phyloP scores from a whole-genome alignment of 306 rosid species.

The Quercus robur region DNA sequence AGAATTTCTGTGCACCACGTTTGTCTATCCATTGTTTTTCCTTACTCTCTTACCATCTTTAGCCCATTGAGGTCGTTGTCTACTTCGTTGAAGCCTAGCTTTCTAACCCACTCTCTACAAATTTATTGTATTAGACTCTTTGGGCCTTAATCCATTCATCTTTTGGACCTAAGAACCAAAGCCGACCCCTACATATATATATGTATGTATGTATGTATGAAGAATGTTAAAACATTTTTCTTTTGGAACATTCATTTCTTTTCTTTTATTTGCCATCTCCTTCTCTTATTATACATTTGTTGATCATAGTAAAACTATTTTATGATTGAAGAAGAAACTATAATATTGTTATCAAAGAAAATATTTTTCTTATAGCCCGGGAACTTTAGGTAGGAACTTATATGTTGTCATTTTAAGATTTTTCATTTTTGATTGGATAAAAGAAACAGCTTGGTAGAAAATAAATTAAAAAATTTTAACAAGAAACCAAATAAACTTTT shows the following conservation, averaged over 20 bases:
- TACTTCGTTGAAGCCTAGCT: no score
- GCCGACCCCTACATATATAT: no score
- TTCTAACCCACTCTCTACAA: no score
- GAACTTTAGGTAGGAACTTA: not conserved
- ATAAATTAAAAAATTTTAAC: slow-evolving; percentile 19
- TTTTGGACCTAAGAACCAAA: no score
- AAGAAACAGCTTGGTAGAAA: not conserved
- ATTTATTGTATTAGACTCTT: no score
- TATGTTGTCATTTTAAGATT: slow-evolving; percentile 2
- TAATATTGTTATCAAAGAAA: not conserved
- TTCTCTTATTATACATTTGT: not conserved
- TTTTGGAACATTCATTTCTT: not conserved
- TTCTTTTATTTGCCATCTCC: not conserved
- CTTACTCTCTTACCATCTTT: no score
- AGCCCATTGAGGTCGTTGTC: no score
- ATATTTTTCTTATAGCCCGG: not conserved
- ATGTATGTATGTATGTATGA: no score
- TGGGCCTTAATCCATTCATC: no score
- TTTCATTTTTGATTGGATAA: not conserved
- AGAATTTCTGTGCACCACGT: no score
- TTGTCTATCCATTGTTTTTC: no score
- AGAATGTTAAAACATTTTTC: not conserved
- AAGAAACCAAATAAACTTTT: slow-evolving; percentile 48
- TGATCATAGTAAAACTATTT: not conserved
- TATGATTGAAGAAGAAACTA: not conserved